Base-by-base conservation (phyloP, 2,329 filamentous ascomycete species). In the Emergomyces pasteurianus region DNA sequence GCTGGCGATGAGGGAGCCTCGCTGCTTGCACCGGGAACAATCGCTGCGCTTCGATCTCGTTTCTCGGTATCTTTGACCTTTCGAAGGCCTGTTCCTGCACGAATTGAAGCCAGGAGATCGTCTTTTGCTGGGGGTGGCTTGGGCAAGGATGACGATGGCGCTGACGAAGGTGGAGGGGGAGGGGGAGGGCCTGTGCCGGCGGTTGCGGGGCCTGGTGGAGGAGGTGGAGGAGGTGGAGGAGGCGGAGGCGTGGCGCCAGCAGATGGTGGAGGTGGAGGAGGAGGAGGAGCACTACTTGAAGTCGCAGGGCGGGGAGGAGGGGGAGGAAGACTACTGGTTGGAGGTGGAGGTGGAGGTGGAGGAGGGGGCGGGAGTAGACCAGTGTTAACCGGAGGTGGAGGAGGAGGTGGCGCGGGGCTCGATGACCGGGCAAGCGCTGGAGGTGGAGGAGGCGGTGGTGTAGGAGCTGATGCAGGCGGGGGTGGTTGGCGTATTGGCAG, bases 1-100 rank as follows among this genome's bases (percentile, higher is more conserved):
- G 77, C 72, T 56, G 79, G 72, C 50, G 80, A 72, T 9, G 83
- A 65, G 88, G 77, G 70, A 90, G 75, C 60, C 84, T 87, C 64
- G 79, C 78, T 67, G 82, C 86, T 62, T 75, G 74, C 54, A 70
- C 78, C 69, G 59, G 75, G 77, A 34, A 80, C 75, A 56, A 69
- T 60, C 9, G 78, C 78, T 47, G 66, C 70, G 63, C 77, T 79
- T 61, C 78, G 71, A 65, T 80, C 78, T 61, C 72, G 72, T 67
- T 77, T 80, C 14, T 80, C 78, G 0, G 69, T 65, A 31, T 75
- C 77, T 53, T 69, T 74, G 61, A 80, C 78, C 64, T 77, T 79
- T 52, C 76, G 74, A 36, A 80, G 67, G 2, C 74, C 76, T 38
- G 74, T 70, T 75, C 85, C 75, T 77, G 84, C 70, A 63, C 78